Conservation (phyloP, 2,329 filamentous ascomycete species). For the Mycogone perniciosa region DNA sequence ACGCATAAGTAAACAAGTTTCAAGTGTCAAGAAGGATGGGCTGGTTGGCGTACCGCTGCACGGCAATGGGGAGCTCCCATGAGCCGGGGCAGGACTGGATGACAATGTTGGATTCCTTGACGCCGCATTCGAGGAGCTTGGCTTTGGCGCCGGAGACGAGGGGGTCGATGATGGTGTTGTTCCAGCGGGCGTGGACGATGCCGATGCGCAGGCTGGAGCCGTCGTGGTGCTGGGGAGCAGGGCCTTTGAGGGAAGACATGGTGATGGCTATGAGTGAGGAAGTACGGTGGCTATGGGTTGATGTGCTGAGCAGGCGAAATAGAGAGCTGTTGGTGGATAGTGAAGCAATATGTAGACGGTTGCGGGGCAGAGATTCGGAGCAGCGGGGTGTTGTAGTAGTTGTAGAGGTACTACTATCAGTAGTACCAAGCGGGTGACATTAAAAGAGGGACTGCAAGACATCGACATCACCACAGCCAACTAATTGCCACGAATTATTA, state of each 20-base stretch:
- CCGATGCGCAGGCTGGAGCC: conserved; percentile 77
- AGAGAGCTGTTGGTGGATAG: neutral
- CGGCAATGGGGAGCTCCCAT: conserved; percentile 89
- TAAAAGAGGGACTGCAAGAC: no score
- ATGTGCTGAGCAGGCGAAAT: no score
- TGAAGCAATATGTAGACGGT: no score
- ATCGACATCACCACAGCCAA: no score
- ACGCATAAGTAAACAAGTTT: neutral
- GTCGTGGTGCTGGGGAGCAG: conserved; percentile 52
- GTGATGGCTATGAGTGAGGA: neutral
- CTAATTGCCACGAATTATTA: no score
- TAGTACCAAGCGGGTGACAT: no score
- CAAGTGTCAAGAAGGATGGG: conserved; percentile 6
- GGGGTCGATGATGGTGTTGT: conserved; percentile 77
- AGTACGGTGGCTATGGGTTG: neutral
- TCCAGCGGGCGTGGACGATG: conserved; percentile 96
- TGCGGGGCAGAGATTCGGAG: no score
- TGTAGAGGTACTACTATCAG: no score
- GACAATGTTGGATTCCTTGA: conserved; percentile 81
- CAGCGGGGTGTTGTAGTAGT: no score
- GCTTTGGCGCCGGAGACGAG: conserved; percentile 76
- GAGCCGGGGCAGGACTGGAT: conserved; percentile 85
- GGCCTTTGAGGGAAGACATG: conserved; percentile 45
- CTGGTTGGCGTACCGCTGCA: conserved; percentile 60
- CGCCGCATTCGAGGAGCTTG: conserved; percentile 70